Evolutionary conservation across 345 rosid genomes (phyloP).

Genomic region (Corchorus capsularis): DNA sequence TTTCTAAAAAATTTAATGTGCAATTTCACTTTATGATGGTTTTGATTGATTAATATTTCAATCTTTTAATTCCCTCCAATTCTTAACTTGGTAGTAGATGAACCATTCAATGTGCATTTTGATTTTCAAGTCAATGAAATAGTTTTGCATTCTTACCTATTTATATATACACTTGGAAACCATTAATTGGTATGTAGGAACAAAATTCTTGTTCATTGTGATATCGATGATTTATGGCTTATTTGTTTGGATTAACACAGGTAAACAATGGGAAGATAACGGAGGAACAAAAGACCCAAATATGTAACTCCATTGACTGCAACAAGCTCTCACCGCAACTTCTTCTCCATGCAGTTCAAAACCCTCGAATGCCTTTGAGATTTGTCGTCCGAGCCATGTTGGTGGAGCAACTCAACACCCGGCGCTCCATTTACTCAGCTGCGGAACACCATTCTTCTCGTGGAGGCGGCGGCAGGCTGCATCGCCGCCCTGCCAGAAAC

Average conservation of each 20-base stretch:
- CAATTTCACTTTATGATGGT: too few species aligned
- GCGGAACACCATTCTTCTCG: slow-evolving; percentile 15
- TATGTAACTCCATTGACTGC: slow-evolving; percentile 74
- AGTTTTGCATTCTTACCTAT: too few species aligned
- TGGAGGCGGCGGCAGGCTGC: not conserved
- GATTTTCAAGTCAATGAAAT: too few species aligned
- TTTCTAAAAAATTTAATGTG: too few species aligned
- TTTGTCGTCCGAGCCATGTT: slow-evolving; percentile 85
- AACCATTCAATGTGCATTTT: too few species aligned
- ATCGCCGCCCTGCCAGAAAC: slow-evolving; percentile 16
- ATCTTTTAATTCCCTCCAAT: too few species aligned
- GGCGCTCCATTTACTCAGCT: slow-evolving; percentile 52
- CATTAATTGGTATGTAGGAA: too few species aligned
- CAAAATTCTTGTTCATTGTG: not conserved
- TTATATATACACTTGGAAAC: too few species aligned
- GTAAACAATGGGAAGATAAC: slow-evolving; percentile 51
- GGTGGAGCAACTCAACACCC: slow-evolving; percentile 76
- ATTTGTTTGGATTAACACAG: slow-evolving; percentile 26
- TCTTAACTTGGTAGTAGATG: too few species aligned
- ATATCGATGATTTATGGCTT: too few species aligned
- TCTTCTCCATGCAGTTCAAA: slow-evolving; percentile 77
- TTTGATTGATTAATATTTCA: too few species aligned
- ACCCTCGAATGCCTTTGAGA: slow-evolving; percentile 76
- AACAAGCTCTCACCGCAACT: slow-evolving; percentile 64
- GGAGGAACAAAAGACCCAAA: slow-evolving; percentile 61